A percentile compares a stretch with the other conserved stretches of the same genome.
These are phyloP conservation scores for Xylaria bambusicola DNA, from an alignment of 495 filamentous ascomycete species.

Conservation along the genomic window DNA sequence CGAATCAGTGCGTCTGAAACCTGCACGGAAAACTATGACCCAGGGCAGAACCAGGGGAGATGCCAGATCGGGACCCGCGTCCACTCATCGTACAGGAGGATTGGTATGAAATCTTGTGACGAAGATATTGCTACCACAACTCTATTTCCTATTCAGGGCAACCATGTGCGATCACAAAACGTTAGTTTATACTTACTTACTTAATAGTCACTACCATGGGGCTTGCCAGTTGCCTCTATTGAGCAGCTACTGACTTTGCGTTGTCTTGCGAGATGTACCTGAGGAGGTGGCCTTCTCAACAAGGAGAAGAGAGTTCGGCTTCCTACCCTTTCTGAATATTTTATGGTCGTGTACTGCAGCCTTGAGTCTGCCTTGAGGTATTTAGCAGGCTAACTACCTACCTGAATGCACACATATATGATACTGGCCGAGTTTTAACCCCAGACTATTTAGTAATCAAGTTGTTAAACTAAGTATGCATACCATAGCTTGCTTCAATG, in stretches of 20 bases:
- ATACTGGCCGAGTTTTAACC: no score
- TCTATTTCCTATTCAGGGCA: constrained; percentile 5
- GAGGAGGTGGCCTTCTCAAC: no score
- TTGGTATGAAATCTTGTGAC: neutral
- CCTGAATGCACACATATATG: no score
- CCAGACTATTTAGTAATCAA: no score
- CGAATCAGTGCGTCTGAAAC: neutral
- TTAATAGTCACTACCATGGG: neutral
- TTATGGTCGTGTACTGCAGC: no score
- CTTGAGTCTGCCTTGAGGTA: no score
- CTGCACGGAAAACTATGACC: neutral
- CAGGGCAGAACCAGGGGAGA: neutral
- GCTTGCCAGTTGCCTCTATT: neutral
- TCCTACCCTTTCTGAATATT: no score
- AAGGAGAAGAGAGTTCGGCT: no score
- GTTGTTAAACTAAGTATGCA: no score
- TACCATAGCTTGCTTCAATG: neutral
- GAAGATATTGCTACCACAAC: neutral
- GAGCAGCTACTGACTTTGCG: neutral
- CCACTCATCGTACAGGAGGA: neutral
- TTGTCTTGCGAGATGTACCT: no score
- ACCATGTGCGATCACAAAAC: constrained; percentile 12
- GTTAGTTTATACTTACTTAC: neutral
- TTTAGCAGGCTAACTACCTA: no score
- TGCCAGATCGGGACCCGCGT: neutral